Evolutionary conservation across 2,329 filamentous ascomycete genomes (phyloP), one percentile per base, ranked within the genome.

Genomic region (Helotiales sp.): DNA sequence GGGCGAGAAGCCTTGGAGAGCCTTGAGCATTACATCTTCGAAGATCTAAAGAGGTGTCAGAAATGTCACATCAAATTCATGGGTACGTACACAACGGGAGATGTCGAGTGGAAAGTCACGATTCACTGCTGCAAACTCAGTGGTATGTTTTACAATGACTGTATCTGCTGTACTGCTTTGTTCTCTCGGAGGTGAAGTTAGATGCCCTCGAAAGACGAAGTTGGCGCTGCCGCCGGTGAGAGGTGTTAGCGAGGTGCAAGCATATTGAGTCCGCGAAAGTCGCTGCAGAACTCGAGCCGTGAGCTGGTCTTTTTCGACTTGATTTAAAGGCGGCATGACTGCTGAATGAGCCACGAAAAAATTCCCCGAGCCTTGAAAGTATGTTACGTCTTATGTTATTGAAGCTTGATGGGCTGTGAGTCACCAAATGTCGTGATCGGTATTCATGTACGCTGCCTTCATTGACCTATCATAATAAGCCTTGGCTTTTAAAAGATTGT

Each of bases 61-160:
- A 33, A 25, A 3, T 24, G 7, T 10, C 9, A 13, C 7, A 24
- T 59, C 66, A 55, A 49, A 12, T 13, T 6, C 13, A 3, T 49
- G 57, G 61, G 54, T n/a, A n/a, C 8, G 34, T 75, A 85, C 83
- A 65, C 81, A 84, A 61, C 83, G 78, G 46, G 72, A 71, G 9
- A 75, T 71, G 24, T 77, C 70, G 9, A 85, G 64, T 31, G 75
- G 72, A 58, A 82, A 81, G n/a, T 64, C 67, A 2, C 76, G 75
- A 7, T 73, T 75, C 2, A 72, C 74, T 6, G 81, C 78, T 27
- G 81, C 64, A 58, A 77, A 82, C 27, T 69, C 74, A 63, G 83
- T 77, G 5, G 79, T 76, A 55, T 85, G 82, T 64, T 86, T 86
- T 53, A 85, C 67, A 17, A 81, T 74, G 6, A 86, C 76, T 1